These are phyloP conservation scores for Flaveria bidentis DNA, from an alignment of 129 eudicot species.

Conservation along the genomic window DNA sequence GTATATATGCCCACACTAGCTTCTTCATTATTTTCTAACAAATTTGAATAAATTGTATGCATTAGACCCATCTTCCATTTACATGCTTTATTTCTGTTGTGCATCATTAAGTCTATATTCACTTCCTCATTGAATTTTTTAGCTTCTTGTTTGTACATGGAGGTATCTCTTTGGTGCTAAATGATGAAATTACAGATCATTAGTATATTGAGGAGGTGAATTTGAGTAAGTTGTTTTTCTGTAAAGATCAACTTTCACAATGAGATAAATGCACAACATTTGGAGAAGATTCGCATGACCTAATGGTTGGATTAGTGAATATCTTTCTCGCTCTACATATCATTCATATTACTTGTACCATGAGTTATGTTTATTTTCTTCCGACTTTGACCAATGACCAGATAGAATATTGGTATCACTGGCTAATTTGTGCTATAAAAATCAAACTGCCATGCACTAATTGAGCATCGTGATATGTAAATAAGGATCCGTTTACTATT, in stretches of 20 bases:
- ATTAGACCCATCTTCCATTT: background rate
- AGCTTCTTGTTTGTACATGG: background rate
- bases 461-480: background rate
- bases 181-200: background rate
- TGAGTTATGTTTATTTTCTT: background rate
- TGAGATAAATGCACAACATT: background rate
- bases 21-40: background rate
- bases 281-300: slow-evolving; percentile 4
- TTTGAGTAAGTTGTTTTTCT: background rate
- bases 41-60: slow-evolving; percentile 1
- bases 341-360: background rate
- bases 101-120: background rate
- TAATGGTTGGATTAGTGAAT: slow-evolving; percentile 19
- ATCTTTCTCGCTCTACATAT: background rate
- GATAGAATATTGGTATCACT: slow-evolving; percentile 3
- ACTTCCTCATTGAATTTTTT: background rate
- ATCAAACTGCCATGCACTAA: background rate
- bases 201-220: background rate
- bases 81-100: background rate
- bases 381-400: slow-evolving; percentile 10
- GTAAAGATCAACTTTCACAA: background rate
- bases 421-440: slow-evolving; percentile 14
- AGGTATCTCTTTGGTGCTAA: background rate
- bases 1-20: background rate
- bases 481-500: background rate